phyloP scores from a whole-genome alignment of 208 protist species.

The Acanthamoeba healyi region DNA sequence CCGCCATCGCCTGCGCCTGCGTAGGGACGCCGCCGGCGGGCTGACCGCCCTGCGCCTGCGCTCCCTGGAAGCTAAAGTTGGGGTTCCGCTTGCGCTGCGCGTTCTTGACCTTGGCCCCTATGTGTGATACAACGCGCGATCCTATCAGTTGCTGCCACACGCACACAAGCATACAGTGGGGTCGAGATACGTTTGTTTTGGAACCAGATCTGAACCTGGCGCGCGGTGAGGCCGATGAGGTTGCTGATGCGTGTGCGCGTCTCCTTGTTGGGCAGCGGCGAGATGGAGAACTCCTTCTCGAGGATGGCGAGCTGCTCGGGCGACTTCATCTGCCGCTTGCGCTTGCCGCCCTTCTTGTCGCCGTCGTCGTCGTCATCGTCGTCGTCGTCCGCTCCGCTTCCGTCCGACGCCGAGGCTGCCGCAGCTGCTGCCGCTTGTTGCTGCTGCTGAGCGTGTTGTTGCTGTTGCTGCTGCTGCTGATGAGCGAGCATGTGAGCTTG shows the following conservation, averaged over 20 bases:
- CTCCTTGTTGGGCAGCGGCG: constrained; percentile 71
- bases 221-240: constrained; percentile 56
- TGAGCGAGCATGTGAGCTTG: not conserved
- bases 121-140: not conserved
- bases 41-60: not conserved
- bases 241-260: constrained; percentile 33
- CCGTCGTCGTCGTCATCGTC: constrained; percentile 1
- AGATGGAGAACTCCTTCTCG: constrained; percentile 77
- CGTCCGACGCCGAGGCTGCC: not conserved
- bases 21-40: not conserved
- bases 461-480: too few relatives aligned
- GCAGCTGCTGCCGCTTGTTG: not conserved
- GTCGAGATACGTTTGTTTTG: constrained; percentile 62
- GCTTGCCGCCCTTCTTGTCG: constrained; percentile 58
- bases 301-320: constrained; percentile 70
- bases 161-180: not conserved
- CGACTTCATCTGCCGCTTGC: constrained; percentile 75
- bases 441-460: not conserved
- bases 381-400: constrained; percentile 7
- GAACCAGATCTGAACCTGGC: constrained; percentile 77
- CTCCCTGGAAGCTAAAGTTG: constrained; percentile 43
- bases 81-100: constrained; percentile 66
- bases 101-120: constrained; percentile 74
- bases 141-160: not conserved
- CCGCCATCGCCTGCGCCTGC: not conserved